These are phyloP conservation scores for Tylopilus sp. DNA, from an alignment of 1,284 basidiomycete genomes.

Conservation along the genomic window DNA sequence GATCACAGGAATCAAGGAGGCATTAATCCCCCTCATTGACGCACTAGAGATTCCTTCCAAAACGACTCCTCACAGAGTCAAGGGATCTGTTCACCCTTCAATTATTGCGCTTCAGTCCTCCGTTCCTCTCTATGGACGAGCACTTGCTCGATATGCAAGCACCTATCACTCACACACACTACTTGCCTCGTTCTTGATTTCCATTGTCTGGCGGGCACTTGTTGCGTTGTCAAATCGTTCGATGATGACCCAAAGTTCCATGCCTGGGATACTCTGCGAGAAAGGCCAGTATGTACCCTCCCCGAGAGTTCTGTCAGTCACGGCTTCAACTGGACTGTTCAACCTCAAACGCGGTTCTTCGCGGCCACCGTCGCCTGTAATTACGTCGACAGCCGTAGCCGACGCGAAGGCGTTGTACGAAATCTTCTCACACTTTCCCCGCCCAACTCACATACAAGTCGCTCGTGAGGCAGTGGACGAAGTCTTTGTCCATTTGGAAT, in stretches of 20 bases:
- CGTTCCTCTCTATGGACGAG: slow-evolving; percentile 60
- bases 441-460: slow-evolving; percentile 52
- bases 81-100: slow-evolving; percentile 53
- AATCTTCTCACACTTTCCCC: slow-evolving; percentile 58
- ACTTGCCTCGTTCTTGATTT: slow-evolving; percentile 69
- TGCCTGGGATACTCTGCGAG: slow-evolving; percentile 23
- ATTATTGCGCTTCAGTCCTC: slow-evolving; percentile 54
- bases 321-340: slow-evolving; percentile 61
- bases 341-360: slow-evolving; percentile 67
- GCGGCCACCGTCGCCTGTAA: slow-evolving; percentile 58
- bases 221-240: slow-evolving; percentile 66
- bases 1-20: slow-evolving; percentile 57
- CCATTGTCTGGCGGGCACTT: slow-evolving; percentile 67
- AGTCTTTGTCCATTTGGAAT: slow-evolving; percentile 62
- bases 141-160: slow-evolving; percentile 56
- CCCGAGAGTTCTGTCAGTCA: slow-evolving; percentile 49
- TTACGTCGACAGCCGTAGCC: slow-evolving; percentile 44
- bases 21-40: slow-evolving; percentile 59
- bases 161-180: slow-evolving; percentile 53
- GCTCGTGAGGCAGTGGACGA: slow-evolving; percentile 77
- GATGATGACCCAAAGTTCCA: slow-evolving; percentile 34
- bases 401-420: slow-evolving; percentile 63
- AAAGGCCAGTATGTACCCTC: slow-evolving; percentile 44
- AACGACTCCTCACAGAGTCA: slow-evolving; percentile 40
- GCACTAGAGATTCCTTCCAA: slow-evolving; percentile 51